Evolutionary conservation across 192 early-diverging fungal species (phyloP).

Genomic region (Funneliformis mosseae): DNA sequence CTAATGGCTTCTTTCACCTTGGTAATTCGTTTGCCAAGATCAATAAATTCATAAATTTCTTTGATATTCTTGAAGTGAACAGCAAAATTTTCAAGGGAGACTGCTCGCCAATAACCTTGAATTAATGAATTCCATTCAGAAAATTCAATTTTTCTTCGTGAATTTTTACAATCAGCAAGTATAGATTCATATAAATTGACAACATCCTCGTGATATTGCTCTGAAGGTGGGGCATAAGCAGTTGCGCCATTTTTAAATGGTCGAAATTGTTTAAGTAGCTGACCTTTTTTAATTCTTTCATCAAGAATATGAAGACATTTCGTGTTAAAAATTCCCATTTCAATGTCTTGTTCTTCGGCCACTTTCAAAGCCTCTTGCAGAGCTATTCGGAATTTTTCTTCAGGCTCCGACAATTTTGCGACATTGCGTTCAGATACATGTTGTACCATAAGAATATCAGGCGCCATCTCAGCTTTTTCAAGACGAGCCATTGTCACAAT

Average conservation of each 20-base stretch:
- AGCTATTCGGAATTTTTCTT: conserved; percentile 18
- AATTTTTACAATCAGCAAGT: not conserved
- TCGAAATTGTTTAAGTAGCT: not conserved
- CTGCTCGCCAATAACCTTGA: not conserved
- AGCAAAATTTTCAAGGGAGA: not conserved
- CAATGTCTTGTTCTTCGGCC: conserved; percentile 11
- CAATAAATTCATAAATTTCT: conserved; percentile 32
- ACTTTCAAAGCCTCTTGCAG: conserved; percentile 19
- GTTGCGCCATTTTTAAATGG: not conserved
- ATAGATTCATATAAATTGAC: not conserved
- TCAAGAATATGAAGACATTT: conserved; percentile 2
- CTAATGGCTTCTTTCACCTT: conserved; percentile 25
- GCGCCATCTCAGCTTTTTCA: conserved; percentile 18
- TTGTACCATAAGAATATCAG: conserved; percentile 30
- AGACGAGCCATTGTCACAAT: conserved; percentile 34
- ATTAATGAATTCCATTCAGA: not conserved
- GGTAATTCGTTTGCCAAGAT: conserved; percentile 19
- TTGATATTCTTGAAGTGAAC: conserved; percentile 5
- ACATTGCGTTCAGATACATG: conserved; percentile 15
- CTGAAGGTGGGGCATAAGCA: not conserved
- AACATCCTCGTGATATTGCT: conserved; percentile 1
- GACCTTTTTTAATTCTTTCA: not conserved
- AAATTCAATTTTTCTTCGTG: not conserved
- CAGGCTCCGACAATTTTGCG: not conserved
- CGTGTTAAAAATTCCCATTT: conserved; percentile 10